Percentiles rank a stretch among this genome's conserved stretches.
These are phyloP conservation scores for Suillus lakei DNA, from an alignment of 768 basidiomycete species.

Conservation along the genomic window DNA sequence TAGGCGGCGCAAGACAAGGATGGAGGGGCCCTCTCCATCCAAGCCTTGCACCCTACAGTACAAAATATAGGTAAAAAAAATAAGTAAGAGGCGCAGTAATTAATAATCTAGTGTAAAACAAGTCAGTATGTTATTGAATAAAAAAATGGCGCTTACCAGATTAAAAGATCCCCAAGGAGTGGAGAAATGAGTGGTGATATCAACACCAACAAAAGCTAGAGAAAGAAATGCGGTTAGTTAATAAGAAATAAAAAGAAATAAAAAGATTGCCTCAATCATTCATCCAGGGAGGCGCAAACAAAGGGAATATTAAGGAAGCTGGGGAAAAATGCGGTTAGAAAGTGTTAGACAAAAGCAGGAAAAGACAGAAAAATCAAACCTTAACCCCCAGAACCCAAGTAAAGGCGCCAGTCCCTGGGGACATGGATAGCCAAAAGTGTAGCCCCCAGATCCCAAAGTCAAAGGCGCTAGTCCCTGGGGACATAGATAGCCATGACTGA, in stretches of 20 bases:
- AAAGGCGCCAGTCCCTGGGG: not conserved
- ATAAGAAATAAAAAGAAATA: too few species aligned
- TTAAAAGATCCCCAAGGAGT: not conserved
- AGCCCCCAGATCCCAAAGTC: too few species aligned
- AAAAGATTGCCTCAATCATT: too few species aligned
- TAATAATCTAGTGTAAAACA: too few species aligned
- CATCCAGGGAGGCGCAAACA: too few species aligned
- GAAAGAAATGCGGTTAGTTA: not conserved
- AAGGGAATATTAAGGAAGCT: too few species aligned
- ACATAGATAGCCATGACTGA: not conserved
- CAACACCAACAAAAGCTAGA: not conserved
- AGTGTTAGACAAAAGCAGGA: too few species aligned
- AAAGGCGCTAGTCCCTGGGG: not conserved
- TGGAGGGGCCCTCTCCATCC: constrained; percentile 1
- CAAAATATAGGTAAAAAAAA: not conserved
- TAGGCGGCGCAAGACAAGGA: not conserved
- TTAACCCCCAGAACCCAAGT: not conserved
- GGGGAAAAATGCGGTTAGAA: too few species aligned
- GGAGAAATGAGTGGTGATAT: not conserved
- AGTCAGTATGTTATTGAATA: not conserved
- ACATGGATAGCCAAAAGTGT: not conserved
- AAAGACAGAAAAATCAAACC: too few species aligned
- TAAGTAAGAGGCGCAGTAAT: too few species aligned
- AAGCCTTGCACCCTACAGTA: not conserved
- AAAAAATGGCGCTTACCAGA: not conserved